Evolutionary conservation across 1,139 yeast species (phyloP).

Genomic region (Scheffersomyces illinoinensis): DNA sequence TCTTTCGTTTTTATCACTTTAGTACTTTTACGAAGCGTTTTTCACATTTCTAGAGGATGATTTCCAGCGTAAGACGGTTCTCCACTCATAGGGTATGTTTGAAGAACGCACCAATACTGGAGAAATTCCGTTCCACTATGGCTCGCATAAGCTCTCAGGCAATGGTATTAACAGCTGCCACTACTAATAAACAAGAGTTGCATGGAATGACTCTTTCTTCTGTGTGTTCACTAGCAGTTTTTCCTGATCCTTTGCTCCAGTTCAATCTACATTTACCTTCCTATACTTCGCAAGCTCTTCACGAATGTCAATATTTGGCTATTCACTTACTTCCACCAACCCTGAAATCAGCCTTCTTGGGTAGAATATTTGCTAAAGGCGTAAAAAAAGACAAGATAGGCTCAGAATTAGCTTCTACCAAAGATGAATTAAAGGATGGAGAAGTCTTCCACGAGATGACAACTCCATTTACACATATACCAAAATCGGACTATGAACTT

Average conservation of each 20-base stretch:
- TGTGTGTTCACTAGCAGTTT: constrained; percentile 72
- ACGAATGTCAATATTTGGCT: constrained; percentile 57
- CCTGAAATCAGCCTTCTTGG: constrained; percentile 48
- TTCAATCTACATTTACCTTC: constrained; percentile 86
- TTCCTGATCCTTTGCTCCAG: constrained; percentile 72
- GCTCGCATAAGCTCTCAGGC: constrained; percentile 44
- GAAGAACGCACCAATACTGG: background rate
- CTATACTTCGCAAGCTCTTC: constrained; percentile 66
- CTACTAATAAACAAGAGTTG: constrained; percentile 15
- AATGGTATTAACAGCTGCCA: constrained; percentile 40
- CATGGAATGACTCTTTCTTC: constrained; percentile 85
- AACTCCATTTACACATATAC: constrained; percentile 47
- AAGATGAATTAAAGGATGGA: constrained; percentile 30
- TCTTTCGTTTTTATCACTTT: background rate
- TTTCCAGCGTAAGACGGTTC: constrained; percentile 6
- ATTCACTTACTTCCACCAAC: constrained; percentile 74
- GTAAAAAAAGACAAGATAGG: constrained; percentile 26
- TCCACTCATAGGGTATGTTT: background rate
- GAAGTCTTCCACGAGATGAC: constrained; percentile 48
- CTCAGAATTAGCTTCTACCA: constrained; percentile 10
- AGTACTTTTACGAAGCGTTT: background rate
- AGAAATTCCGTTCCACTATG: constrained; percentile 26
- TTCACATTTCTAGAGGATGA: constrained; percentile 5
- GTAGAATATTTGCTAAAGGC: constrained; percentile 65
- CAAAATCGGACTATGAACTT: constrained; percentile 26